Base-by-base conservation (phyloP, 2,329 filamentous ascomycete genomes). In the Ophiostoma montium region DNA sequence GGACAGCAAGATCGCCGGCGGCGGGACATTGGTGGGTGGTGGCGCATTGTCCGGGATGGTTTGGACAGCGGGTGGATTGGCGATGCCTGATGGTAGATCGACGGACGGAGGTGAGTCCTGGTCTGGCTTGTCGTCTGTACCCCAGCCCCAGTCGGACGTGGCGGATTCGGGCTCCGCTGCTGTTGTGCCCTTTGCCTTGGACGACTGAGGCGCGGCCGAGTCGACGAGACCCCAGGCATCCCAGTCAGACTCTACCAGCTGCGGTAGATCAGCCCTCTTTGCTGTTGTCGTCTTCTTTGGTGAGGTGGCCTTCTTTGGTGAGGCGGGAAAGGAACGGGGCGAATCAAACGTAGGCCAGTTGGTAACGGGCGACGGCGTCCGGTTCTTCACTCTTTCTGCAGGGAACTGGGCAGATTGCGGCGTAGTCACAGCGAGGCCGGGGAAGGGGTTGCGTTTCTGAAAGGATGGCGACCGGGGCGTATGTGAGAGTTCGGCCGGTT, bases 1-100 rank as follows among this genome's bases (percentile, higher is more conserved):
- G 9, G 84, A 80, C 19, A 96, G 72, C 13, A 96, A 70, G 18
- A 94, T 74, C 1, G 86, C 86, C 1, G 90, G 90, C 5, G 90
- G 90, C 10, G 90, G 90, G 8, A 95, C 80, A 59, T 95, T 95
- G 16, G 80, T 86, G 5, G 88, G 88, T 6, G 86, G 84, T 21
- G 71, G 67, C 5, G 63, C 61, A 35, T 62, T 60, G 50, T 68
- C 62, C n/a, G 60, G 52, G 46, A 59, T 44, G 15, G 48, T 16
- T 46, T 36, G 43, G 27, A 43, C 32, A 15, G 41, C 31, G 2
- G 48, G 21, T 4, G 57, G 35, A 7, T 49, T 52, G 27, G 39
- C 46, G n/a, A 53, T 46, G 6, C 41, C 47, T 1, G 51, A 27
- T 10, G 52, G 54, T 3, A 53, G 27, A 3, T 16, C 18, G 8